Evolutionary conservation across 2,329 filamentous ascomycete species (phyloP), one percentile per base, ranked within the genome.

Genomic region (Furcasterigmium sp.): DNA sequence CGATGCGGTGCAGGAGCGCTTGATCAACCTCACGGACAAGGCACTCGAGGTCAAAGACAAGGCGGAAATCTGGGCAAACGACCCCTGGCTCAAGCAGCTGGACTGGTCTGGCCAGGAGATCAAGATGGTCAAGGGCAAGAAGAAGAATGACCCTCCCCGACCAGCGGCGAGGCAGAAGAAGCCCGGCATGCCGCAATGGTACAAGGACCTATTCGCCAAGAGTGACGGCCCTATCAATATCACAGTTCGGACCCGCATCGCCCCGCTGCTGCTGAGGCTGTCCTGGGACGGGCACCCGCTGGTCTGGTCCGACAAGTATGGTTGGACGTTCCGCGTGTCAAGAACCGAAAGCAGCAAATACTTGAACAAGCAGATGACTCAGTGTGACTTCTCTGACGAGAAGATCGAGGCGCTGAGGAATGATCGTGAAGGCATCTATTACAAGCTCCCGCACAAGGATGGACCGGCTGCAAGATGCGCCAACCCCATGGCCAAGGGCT

Each of bases 361-460:
- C 56, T 69, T 72, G 6, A 72, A 80, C 35, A 84, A 85, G 54
- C 83, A 87, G 37, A 81, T 95, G 69, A 72, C 81, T 14, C 69
- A 77, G 46, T 91, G 90, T 54, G 81, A 87, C 50, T 87, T 95
- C 72, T 67, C 73, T 7, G 85, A 91, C 41, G 90, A 95, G 53
- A 75, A 84, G 40, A 82, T 86, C 23, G 56, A 72, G 15, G 57
- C 57, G 9, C 66, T 97, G 18, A 75, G 80, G 25, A 76, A 86
- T 47, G 90, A 96, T 57, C 61, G 52, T 5, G 61, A 68, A 3
- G 75, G 85, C 48, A 64, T 73, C 6, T 98, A 94, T 62, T 95
- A 91, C 68, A 98, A 97, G 60, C 74, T 98, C 5, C 93, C 94
- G 1, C 93, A 98, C 65, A 97, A 97, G 55, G 91, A 97, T 61